A percentile compares a stretch with the other conserved stretches of the same genome.
These are phyloP conservation scores for Ophiocordyceps camponoti-saundersi DNA, from an alignment of 2,329 filamentous ascomycete species.

Conservation along the genomic window DNA sequence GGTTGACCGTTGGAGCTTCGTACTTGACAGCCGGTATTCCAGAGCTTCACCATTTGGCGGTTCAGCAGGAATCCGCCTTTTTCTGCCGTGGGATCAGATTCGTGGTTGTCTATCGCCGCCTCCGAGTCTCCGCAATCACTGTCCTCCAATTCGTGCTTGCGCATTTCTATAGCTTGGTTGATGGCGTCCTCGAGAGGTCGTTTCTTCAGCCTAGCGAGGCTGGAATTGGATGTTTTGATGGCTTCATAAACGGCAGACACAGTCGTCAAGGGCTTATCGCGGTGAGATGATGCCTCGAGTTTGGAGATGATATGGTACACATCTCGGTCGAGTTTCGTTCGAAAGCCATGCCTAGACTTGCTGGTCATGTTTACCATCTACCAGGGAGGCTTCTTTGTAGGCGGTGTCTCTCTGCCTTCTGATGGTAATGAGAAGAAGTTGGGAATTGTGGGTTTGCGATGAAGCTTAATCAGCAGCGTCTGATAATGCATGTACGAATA, in stretches of 20 bases:
- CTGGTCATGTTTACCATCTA: neutral
- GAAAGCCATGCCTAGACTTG: constrained; percentile 6
- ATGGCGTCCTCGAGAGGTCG: constrained; percentile 70
- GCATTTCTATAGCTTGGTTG: constrained; percentile 59
- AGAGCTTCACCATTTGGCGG: constrained; percentile 22
- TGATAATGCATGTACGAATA: too few species aligned
- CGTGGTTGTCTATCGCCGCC: constrained; percentile 26
- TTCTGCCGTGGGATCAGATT: constrained; percentile 9
- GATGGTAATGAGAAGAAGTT: too few species aligned
- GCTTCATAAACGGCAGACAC: constrained; percentile 53
- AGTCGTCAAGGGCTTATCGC: constrained; percentile 26
- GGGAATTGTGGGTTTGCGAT: too few species aligned
- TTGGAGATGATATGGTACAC: constrained; percentile 69
- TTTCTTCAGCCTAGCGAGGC: constrained; percentile 67
- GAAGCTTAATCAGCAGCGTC: too few species aligned
- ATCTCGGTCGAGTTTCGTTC: constrained; percentile 40
- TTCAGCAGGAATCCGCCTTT: constrained; percentile 23
- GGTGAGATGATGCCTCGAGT: constrained; percentile 45
- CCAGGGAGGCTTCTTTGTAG: too few species aligned
- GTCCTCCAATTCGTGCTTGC: constrained; percentile 48
- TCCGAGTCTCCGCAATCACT: constrained; percentile 36
- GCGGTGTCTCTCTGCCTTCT: too few species aligned
- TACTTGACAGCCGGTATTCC: constrained; percentile 9
- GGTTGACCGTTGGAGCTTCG: constrained; percentile 8
- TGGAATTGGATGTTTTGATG: constrained; percentile 76